Percentiles rank a stretch among this genome's conserved stretches.
Evolutionary conservation across 257 asterid genomes (phyloP).

Genomic region (Vinca minor): DNA sequence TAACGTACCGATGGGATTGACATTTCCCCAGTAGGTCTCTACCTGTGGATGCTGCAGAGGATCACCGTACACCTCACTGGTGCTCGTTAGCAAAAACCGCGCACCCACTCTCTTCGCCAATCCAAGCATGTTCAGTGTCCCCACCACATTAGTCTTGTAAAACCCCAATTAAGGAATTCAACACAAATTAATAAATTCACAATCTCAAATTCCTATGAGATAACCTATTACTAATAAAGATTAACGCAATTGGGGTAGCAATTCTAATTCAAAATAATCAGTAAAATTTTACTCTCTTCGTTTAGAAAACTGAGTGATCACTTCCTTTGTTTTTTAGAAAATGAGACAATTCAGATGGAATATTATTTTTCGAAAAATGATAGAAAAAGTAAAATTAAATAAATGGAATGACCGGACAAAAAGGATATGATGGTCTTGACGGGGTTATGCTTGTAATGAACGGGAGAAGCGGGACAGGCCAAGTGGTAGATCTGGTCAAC

Average conservation of each 20-base stretch:
- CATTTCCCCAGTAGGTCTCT: conserved; percentile 98
- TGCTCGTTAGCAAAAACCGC: conserved; percentile 92
- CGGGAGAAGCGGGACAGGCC: conserved; percentile 99
- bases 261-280: too few relatives aligned
- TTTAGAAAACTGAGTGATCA: too few relatives aligned
- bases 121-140: conserved; percentile 96
- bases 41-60: conserved; percentile 89
- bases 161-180: conserved; percentile 24
- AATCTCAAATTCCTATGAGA: background rate
- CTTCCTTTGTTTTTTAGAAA: too few relatives aligned
- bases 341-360: too few relatives aligned
- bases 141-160: conserved; percentile 99
- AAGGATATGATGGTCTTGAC: conserved; percentile 97
- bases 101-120: conserved; percentile 98
- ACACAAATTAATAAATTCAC: conserved; percentile 12
- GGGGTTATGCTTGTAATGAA: conserved; percentile 93
- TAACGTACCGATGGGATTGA: conserved; percentile 77
- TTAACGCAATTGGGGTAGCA: too few relatives aligned
- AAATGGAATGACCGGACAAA: background rate
- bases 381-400: background rate
- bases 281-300: too few relatives aligned
- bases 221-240: too few relatives aligned
- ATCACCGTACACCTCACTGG: conserved; percentile 97
- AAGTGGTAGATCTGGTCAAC: conserved; percentile 99
- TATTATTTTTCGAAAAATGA: too few relatives aligned